phyloP scores from a whole-genome alignment of 1,284 basidiomycete genomes.

The Ganoderma multipileum region DNA sequence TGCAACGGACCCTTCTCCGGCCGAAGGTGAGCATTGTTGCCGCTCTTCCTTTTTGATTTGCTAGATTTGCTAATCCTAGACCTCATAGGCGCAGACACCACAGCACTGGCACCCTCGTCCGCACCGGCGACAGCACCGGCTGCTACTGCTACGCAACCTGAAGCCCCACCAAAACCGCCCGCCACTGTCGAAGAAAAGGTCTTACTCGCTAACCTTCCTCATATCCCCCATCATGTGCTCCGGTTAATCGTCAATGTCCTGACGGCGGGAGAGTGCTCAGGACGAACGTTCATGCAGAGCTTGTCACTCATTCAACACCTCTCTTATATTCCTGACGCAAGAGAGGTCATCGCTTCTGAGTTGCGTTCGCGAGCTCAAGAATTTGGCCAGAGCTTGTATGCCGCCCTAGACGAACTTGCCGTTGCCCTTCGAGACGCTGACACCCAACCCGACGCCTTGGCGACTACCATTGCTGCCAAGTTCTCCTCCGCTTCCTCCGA shows the following conservation, averaged over 20 bases:
- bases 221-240: slow-evolving; percentile 82
- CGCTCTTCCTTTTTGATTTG: neutral
- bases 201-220: slow-evolving; percentile 76
- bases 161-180: slow-evolving; percentile 36
- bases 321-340: slow-evolving; percentile 85
- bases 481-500: slow-evolving; percentile 93
- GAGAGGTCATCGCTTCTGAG: slow-evolving; percentile 88
- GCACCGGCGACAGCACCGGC: slow-evolving; percentile 28
- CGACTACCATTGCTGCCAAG: slow-evolving; percentile 78
- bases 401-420: slow-evolving; percentile 81
- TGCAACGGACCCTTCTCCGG: slow-evolving; percentile 15
- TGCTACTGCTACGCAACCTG: slow-evolving; percentile 25
- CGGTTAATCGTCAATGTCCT: slow-evolving; percentile 93
- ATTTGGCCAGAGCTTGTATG: slow-evolving; percentile 76
- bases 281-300: slow-evolving; percentile 91
- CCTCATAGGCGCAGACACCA: neutral
- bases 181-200: slow-evolving; percentile 66
- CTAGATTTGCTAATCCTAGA: neutral
- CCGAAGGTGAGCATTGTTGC: slow-evolving; percentile 12
- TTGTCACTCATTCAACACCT: slow-evolving; percentile 90
- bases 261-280: slow-evolving; percentile 94
- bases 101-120: slow-evolving; percentile 3
- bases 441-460: slow-evolving; percentile 60
- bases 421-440: slow-evolving; percentile 57
- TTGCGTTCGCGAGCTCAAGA: slow-evolving; percentile 85